These are phyloP conservation scores for Arthroderma sp. DNA, from an alignment of 2,329 filamentous ascomycete species.

Conservation along the genomic window DNA sequence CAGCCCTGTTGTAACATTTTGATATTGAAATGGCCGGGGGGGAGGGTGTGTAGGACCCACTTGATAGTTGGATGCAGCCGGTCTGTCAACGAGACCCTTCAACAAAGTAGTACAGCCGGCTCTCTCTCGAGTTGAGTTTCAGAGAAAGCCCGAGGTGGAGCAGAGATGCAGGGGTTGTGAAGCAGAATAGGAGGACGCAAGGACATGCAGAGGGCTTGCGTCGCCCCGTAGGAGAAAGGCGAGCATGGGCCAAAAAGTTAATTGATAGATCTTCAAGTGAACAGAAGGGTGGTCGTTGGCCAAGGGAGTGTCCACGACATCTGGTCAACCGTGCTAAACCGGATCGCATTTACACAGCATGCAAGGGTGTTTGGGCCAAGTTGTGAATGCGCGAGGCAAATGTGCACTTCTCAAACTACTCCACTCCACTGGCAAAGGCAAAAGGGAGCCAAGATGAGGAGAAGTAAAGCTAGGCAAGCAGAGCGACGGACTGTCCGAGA, in stretches of 20 bases:
- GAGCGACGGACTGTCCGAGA: background rate
- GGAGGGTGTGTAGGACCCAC: background rate
- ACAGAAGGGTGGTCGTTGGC: slow-evolving; percentile 19
- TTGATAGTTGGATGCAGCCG: background rate
- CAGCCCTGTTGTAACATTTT: slow-evolving; percentile 5
- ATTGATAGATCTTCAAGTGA: slow-evolving; percentile 8
- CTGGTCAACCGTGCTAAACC: slow-evolving; percentile 15
- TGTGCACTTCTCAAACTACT: slow-evolving; percentile 1
- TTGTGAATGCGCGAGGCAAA: background rate
- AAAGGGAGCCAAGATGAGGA: slow-evolving; percentile 1
- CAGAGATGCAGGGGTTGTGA: slow-evolving; percentile 10
- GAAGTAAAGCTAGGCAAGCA: background rate
- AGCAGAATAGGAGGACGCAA: slow-evolving; percentile 7
- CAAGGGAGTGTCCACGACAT: slow-evolving; percentile 27
- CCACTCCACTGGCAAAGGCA: background rate
- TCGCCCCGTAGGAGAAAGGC: slow-evolving; percentile 2
- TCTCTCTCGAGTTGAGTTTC: slow-evolving; percentile 11
- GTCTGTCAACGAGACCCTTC: background rate
- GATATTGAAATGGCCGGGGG: background rate
- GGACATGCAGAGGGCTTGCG: slow-evolving; percentile 3
- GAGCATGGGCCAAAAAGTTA: slow-evolving; percentile 6
- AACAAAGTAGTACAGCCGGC: slow-evolving; percentile 24
- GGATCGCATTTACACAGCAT: slow-evolving; percentile 10
- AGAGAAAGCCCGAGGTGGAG: slow-evolving; percentile 3
- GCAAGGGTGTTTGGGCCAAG: slow-evolving; percentile 4